Percentiles rank a stretch among this genome's conserved stretches.
Evolutionary conservation across 495 filamentous ascomycete genomes (phyloP).

Genomic region (Cercophora newfieldiana): DNA sequence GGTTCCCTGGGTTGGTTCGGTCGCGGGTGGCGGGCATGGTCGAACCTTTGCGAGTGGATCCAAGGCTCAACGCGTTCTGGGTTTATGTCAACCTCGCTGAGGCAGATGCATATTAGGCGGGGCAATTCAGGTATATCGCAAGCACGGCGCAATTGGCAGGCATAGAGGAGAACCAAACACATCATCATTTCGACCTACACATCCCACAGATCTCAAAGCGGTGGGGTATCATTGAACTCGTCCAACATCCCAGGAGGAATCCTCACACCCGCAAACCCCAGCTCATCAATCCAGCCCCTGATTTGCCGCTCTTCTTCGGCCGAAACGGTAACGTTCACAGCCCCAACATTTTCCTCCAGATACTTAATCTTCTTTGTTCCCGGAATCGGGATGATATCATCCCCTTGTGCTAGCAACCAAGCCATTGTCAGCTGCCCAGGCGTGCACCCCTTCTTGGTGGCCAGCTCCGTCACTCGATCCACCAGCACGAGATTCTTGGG

Average conservation of each 20-base stretch:
- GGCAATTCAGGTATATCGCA: not conserved
- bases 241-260: constrained; percentile 20
- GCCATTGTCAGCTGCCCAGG: constrained; percentile 54
- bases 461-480: constrained; percentile 46
- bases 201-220: constrained; percentile 3
- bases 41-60: not conserved
- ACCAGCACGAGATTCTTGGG: constrained; percentile 54
- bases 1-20: not conserved
- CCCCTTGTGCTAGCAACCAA: constrained; percentile 59
- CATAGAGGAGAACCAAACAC: not conserved
- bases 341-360: constrained; percentile 58
- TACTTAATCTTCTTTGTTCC: constrained; percentile 59
- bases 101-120: not conserved
- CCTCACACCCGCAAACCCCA: constrained; percentile 16
- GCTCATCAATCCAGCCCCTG: constrained; percentile 25
- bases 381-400: constrained; percentile 55
- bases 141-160: not conserved
- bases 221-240: constrained; percentile 27
- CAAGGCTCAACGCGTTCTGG: not conserved
- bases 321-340: constrained; percentile 45
- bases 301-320: constrained; percentile 49
- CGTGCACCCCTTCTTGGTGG: constrained; percentile 49
- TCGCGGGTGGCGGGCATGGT: not conserved
- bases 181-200: not conserved
- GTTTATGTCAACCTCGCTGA: not conserved